Base-by-base conservation (phyloP, 306 rosid species). In the Trifolium repens region DNA sequence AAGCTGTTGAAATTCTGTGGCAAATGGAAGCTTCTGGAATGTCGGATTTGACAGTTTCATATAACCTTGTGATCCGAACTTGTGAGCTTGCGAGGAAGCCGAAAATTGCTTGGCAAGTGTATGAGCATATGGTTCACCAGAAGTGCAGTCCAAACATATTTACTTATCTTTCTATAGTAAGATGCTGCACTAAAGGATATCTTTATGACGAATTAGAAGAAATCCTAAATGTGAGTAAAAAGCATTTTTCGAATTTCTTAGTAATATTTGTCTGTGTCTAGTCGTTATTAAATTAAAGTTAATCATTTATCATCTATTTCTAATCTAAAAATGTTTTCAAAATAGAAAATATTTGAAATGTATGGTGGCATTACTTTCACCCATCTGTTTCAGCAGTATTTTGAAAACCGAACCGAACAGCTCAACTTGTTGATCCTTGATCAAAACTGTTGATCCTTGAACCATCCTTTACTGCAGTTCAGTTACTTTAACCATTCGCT, bases 61-160 rank as follows among this genome's bases (percentile, higher is more conserved):
- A 91, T 82, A 90, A 88, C 84, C 89, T 89, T 35, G 98, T 88
- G 43, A 85, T 94, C 65, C 72, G 83, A 83, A 84, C 96, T 60
- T 94, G 98, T 71, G 91, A 94, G 76, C 69, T 43, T 67, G 91
- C 94, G 30, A 87, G 85, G 84, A 88, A 91, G 81, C 93, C 96
- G 4, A 46, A 71, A 71, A 84, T 88, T 79, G 97, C 98, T 26
- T 71, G 89, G 87, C 93, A 90, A 84, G 96, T 94, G 72, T 94
- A 94, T 47, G 86, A 88, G 73, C 98, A 84, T 81, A 91, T 94
- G 98, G 70, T 88, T 81, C 84, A 87, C 71, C 91, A 79, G 78
- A 87, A 87, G 72, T 79, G 89, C 87, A 69, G 66, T 76, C 87
- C 96, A 14, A 93, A 88, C 73, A 81, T 87, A 26, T 88, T 91